A percentile compares a stretch with the other conserved stretches of the same genome.
Conservation (phyloP, 305 asterid genomes). For the Galium porrigens region DNA sequence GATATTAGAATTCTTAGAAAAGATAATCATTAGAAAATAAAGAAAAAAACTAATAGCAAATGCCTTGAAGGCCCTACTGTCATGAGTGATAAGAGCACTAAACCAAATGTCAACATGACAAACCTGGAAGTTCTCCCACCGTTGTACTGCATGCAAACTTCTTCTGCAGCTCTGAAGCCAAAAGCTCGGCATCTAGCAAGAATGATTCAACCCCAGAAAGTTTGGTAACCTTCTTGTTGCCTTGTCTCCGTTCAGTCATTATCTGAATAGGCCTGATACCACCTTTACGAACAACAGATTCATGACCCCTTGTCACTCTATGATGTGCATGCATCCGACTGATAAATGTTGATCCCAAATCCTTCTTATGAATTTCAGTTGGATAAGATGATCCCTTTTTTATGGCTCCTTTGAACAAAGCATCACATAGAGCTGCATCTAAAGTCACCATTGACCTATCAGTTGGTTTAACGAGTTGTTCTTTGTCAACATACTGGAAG, state of each 20-base stretch:
- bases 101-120: slow-evolving; percentile 10
- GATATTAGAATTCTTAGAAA: neutral
- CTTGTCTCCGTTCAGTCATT: slow-evolving; percentile 86
- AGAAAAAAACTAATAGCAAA: neutral
- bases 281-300: slow-evolving; percentile 63
- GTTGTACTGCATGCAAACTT: slow-evolving; percentile 90
- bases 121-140: slow-evolving; percentile 83
- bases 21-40: neutral
- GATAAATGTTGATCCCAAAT: slow-evolving; percentile 53
- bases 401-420: slow-evolving; percentile 78
- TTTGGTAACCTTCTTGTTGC: slow-evolving; percentile 83
- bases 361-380: slow-evolving; percentile 76
- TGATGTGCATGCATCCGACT: slow-evolving; percentile 84
- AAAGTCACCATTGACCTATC: slow-evolving; percentile 54
- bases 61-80: neutral
- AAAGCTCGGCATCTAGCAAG: slow-evolving; percentile 59
- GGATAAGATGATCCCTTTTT: slow-evolving; percentile 81
- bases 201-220: slow-evolving; percentile 80
- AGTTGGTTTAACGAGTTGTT: slow-evolving; percentile 55
- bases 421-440: slow-evolving; percentile 72
- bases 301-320: slow-evolving; percentile 53
- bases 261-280: slow-evolving; percentile 72
- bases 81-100: neutral
- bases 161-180: slow-evolving; percentile 95
- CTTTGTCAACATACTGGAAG: slow-evolving; percentile 70